phyloP scores from a whole-genome alignment of 495 filamentous ascomycete genomes.

The Penicillium malachiteum region DNA sequence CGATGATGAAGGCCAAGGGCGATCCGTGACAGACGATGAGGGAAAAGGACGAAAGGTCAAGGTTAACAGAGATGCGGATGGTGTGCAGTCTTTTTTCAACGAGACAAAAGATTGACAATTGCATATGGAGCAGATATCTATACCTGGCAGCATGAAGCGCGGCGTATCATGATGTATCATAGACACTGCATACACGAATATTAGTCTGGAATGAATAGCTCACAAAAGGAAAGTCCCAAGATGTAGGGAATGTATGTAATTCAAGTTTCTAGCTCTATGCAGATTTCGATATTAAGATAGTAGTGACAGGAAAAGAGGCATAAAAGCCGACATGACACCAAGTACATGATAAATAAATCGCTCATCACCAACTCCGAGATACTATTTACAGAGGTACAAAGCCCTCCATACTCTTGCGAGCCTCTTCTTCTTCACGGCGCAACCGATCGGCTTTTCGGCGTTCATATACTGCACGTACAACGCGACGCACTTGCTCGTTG shows the following conservation, averaged over 20 bases:
- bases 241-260: not conserved
- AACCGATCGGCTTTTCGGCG: constrained; percentile 73
- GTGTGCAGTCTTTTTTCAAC: constrained; percentile 30
- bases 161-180: not conserved
- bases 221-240: constrained; percentile 12
- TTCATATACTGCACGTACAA: constrained; percentile 90
- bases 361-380: not conserved
- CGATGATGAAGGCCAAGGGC: constrained; percentile 40
- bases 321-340: not conserved
- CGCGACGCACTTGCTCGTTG: constrained; percentile 66
- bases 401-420: constrained; percentile 40
- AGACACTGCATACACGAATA: not conserved
- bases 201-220: not conserved
- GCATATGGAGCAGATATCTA: not conserved
- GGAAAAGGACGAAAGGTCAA: constrained; percentile 2
- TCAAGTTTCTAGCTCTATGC: not conserved
- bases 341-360: not conserved
- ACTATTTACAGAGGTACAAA: constrained; percentile 35
- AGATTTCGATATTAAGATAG: not conserved
- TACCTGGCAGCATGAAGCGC: too few species aligned
- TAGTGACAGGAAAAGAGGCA: not conserved
- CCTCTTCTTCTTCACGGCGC: constrained; percentile 53
- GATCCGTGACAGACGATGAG: constrained; percentile 16
- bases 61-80: constrained; percentile 25
- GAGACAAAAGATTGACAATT: constrained; percentile 4